These are phyloP conservation scores for Cyathus striatus DNA, from an alignment of 768 basidiomycete species.

Conservation along the genomic window DNA sequence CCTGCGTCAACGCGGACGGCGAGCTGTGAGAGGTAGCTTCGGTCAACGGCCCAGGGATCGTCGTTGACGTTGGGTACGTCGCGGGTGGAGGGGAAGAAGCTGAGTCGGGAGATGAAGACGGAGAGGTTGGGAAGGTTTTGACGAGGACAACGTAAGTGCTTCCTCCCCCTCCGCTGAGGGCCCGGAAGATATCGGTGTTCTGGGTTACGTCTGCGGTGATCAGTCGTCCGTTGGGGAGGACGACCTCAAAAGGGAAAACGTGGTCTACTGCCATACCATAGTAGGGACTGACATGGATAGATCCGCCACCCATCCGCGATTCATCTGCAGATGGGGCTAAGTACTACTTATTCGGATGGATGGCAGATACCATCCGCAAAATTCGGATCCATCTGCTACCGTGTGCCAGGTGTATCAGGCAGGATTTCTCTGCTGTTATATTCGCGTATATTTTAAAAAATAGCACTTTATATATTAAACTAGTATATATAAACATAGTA, in stretches of 20 bases:
- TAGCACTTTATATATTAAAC: too few relatives aligned
- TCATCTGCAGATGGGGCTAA: too few relatives aligned
- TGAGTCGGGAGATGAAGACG: constrained; percentile 5
- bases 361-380: too few relatives aligned
- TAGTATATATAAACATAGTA: too few relatives aligned
- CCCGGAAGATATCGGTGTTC: constrained; percentile 41
- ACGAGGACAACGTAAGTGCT: constrained; percentile 17
- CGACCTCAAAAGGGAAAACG: constrained; percentile 23
- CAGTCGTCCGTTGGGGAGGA: constrained; percentile 29
- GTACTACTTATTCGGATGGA: too few relatives aligned
- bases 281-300: neutral
- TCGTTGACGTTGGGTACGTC: neutral
- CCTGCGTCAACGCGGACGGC: neutral
- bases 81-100: neutral
- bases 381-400: too few relatives aligned
- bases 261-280: neutral
- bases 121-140: constrained; percentile 6
- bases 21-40: neutral
- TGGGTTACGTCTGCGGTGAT: constrained; percentile 29
- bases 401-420: too few relatives aligned
- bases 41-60: neutral
- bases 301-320: too few relatives aligned
- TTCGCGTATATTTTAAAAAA: too few relatives aligned
- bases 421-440: too few relatives aligned
- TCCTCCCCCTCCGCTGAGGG: constrained; percentile 32